Evolutionary conservation across 2,329 filamentous ascomycete genomes (phyloP).

Genomic region (Cercospora janseana): DNA sequence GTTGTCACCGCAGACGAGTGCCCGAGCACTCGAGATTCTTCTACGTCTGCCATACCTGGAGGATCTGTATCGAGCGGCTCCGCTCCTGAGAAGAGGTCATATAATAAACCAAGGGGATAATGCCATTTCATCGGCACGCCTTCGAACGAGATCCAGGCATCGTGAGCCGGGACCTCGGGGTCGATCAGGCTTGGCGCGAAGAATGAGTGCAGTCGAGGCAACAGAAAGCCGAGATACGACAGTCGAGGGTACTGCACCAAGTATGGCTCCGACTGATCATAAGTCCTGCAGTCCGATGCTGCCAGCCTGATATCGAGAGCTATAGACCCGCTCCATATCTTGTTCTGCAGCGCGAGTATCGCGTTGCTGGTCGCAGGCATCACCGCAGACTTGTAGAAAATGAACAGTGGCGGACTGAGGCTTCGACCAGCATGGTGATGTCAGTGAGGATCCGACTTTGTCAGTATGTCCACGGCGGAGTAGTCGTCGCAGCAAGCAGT

Average conservation of each 20-base stretch:
- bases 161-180: slow-evolving; percentile 51
- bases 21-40: slow-evolving; percentile 17
- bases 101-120: slow-evolving; percentile 66
- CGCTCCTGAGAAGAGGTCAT: slow-evolving; percentile 64
- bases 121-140: slow-evolving; percentile 70
- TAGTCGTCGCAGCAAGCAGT: background rate
- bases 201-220: slow-evolving; percentile 62
- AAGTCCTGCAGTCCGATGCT: slow-evolving; percentile 59
- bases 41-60: slow-evolving; percentile 1
- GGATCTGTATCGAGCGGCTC: slow-evolving; percentile 43
- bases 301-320: slow-evolving; percentile 60
- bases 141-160: slow-evolving; percentile 66
- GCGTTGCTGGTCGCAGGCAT: slow-evolving; percentile 29
- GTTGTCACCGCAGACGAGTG: slow-evolving; percentile 18
- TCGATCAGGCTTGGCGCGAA: slow-evolving; percentile 60
- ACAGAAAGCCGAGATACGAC: slow-evolving; percentile 66
- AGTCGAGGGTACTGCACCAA: slow-evolving; percentile 63
- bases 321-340: slow-evolving; percentile 59
- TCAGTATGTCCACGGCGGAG: too few relatives aligned
- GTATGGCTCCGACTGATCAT: slow-evolving; percentile 60
- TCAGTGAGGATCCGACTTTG: background rate
- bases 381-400: slow-evolving; percentile 18
- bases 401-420: background rate
- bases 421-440: slow-evolving; percentile 15
- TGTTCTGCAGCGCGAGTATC: slow-evolving; percentile 46